Base-by-base conservation (phyloP, 2,329 filamentous ascomycete genomes). In the Botrytis porri region DNA sequence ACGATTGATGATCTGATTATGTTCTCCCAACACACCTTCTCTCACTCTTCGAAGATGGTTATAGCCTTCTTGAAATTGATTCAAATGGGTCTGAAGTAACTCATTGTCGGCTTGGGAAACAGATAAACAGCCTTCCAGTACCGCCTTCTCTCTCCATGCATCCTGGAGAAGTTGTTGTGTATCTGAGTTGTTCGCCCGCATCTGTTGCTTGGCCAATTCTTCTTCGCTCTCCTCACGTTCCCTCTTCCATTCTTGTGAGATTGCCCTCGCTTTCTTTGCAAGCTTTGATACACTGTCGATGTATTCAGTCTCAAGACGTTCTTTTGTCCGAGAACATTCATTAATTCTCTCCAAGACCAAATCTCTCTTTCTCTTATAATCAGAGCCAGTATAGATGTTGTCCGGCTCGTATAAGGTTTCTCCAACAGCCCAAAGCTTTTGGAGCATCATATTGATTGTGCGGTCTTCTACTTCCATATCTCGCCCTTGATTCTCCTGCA, bases 141-240 rank as follows among this genome's bases (percentile, higher is more conserved):
- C 2, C 16, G 22, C 14, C 18, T 62, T 5, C 9, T 29, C 3
- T 18, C 4, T 2, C 25, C 43, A 14, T 32, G n/a, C 4, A 29
- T 18, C 6, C 1, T 22, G 12, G 16, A 63, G 61, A 39, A 16
- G 16, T 32, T 5, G 0, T 0, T 63, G 18, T 3, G 2, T 43
- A 10, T 32, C 39, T 20, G 12, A 41, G 8, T 32, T 29, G 9
- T 18, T n/a, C 4, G 16, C 39, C 10, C 16, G n/a, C 39, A 43
- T 2, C 20, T 43, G n/a, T 18, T 43, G 14, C 32, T 29, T 2
- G 16, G 14, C n/a, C 16, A 61, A 16, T 61, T 61, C 5, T 39
- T 10, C 12, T 12, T 25, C 20, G 7, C 0, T 2, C 8, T 61
- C 59, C 8, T 9, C 16, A 9, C 37, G 0, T 14, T 43, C 16